phyloP scores from a whole-genome alignment of 83 land plant genomes.

The Picea mariana region DNA sequence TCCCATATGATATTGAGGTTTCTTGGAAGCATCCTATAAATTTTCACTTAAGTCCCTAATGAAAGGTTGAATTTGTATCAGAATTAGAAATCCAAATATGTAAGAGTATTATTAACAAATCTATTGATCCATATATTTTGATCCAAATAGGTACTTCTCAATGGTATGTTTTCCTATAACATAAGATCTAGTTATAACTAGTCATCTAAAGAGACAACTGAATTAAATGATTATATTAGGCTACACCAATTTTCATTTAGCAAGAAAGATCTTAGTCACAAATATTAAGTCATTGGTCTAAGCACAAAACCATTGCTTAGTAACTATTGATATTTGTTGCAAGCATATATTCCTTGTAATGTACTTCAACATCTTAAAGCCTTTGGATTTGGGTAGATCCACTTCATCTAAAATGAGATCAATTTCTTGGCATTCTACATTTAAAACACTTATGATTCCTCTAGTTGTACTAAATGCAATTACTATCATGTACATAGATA shows the following conservation, averaged over 20 bases:
- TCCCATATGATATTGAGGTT: too few relatives aligned
- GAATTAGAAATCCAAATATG: too few relatives aligned
- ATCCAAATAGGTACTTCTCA: too few relatives aligned
- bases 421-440: constrained; percentile 46
- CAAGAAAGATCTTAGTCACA: neutral
- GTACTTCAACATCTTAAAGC: constrained; percentile 71
- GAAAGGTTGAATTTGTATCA: too few relatives aligned
- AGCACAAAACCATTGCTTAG: constrained; percentile 30
- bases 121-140: too few relatives aligned
- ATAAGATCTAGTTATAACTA: neutral
- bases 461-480: constrained; percentile 64
- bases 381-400: constrained; percentile 69
- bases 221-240: neutral
- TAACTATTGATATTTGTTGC: constrained; percentile 68
- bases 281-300: neutral
- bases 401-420: constrained; percentile 80
- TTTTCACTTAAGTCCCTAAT: too few relatives aligned
- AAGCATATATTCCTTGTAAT: constrained; percentile 47
- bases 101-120: too few relatives aligned
- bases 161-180: too few relatives aligned
- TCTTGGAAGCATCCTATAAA: too few relatives aligned
- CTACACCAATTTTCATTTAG: neutral
- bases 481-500: constrained; percentile 29
- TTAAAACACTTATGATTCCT: constrained; percentile 60
- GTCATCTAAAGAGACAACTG: neutral